These are phyloP conservation scores for Beauveria caledonica DNA, from an alignment of 2,329 filamentous ascomycete species.

Conservation along the genomic window DNA sequence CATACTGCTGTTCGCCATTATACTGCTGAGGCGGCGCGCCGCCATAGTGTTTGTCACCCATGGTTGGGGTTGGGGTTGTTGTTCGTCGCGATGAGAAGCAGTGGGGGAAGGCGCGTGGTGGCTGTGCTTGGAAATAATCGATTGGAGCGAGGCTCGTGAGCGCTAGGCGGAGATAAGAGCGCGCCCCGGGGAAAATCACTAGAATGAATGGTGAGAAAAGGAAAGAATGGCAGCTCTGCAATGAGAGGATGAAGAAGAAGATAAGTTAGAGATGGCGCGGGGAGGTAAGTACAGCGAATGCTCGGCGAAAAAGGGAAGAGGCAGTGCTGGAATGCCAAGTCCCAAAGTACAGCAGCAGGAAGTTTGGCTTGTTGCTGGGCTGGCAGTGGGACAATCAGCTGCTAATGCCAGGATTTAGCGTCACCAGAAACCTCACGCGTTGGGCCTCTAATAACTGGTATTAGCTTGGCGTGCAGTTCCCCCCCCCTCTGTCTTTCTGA, in stretches of 20 bases:
- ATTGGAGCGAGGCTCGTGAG: not conserved
- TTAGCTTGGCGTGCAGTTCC: constrained; percentile 4
- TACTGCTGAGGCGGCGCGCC: constrained; percentile 14
- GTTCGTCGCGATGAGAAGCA: not conserved
- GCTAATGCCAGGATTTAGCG: constrained; percentile 2
- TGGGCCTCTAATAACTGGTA: not conserved
- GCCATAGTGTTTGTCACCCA: constrained; percentile 27
- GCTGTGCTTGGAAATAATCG: not conserved
- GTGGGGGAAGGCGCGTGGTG: not conserved
- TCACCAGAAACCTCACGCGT: not conserved
- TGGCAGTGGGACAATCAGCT: not conserved
- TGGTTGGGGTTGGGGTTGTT: constrained; percentile 13
- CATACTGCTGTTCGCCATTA: constrained; percentile 13
- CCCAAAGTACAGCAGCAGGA: not conserved
- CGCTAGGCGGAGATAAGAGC: not conserved
- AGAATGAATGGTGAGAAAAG: not conserved
- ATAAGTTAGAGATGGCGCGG: not conserved
- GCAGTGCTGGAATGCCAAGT: constrained; percentile 12
- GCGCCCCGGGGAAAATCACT: not conserved
- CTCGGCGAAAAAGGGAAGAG: not conserved
- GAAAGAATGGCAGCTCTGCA: not conserved
- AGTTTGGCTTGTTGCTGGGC: constrained; percentile 8
- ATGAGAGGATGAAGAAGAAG: not conserved
- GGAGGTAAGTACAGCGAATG: not conserved
- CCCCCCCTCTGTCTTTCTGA: too few relatives aligned